These are phyloP conservation scores for Graphilbum sp. DNA, from an alignment of 2,329 filamentous ascomycete species.

Conservation along the genomic window DNA sequence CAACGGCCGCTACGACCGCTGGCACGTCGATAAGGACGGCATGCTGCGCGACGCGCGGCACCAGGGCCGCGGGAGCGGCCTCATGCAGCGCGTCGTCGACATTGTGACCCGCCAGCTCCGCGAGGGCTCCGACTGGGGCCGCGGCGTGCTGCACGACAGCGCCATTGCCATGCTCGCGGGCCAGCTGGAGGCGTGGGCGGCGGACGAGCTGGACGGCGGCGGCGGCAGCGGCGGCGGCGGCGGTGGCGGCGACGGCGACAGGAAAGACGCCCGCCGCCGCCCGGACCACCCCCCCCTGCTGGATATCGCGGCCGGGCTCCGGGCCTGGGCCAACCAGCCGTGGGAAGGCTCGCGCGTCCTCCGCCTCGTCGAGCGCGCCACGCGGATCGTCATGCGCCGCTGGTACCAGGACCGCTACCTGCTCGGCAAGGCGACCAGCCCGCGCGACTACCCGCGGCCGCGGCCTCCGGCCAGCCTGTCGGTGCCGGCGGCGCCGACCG, in stretches of 20 bases:
- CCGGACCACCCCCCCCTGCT: too few species aligned
- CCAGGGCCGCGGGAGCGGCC: slow-evolving; percentile 49
- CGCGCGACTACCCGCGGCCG: slow-evolving; percentile 51
- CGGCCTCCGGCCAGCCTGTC: slow-evolving; percentile 56
- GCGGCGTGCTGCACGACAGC: slow-evolving; percentile 45
- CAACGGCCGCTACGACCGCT: slow-evolving; percentile 61
- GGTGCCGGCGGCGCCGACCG: slow-evolving; percentile 78
- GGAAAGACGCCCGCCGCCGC: too few species aligned
- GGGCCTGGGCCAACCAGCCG: slow-evolving; percentile 51
- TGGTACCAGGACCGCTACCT: slow-evolving; percentile 80
- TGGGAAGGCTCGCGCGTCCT: slow-evolving; percentile 85
- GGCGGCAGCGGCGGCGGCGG: neutral
- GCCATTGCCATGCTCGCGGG: slow-evolving; percentile 32
- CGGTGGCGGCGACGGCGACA: too few species aligned
- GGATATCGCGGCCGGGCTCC: slow-evolving; percentile 24
- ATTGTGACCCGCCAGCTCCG: slow-evolving; percentile 78
- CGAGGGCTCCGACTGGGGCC: slow-evolving; percentile 78
- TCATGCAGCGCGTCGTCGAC: slow-evolving; percentile 79
- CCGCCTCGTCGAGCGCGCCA: slow-evolving; percentile 69
- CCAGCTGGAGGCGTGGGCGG: slow-evolving; percentile 27
- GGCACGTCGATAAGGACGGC: slow-evolving; percentile 79
- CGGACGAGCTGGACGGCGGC: slow-evolving; percentile 14
- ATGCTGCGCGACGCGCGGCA: slow-evolving; percentile 60
- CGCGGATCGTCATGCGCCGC: slow-evolving; percentile 59
- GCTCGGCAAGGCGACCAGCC: slow-evolving; percentile 33